phyloP scores from a whole-genome alignment of 1,284 basidiomycete genomes.

The Rhodotorula sp. region DNA sequence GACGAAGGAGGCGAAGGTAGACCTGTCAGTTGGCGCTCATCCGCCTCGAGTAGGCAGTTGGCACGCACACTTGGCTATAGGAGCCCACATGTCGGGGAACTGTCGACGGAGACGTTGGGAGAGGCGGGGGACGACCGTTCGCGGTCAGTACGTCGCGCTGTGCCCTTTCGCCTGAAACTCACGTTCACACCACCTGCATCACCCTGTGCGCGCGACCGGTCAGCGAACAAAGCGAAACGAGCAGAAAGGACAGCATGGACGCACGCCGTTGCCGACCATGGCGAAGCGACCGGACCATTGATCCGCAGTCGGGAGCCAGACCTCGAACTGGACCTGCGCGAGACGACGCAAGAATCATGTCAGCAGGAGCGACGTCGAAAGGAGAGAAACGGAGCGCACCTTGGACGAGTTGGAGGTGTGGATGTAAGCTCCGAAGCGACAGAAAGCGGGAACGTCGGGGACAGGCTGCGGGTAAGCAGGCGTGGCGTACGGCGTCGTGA shows the following conservation, averaged over 20 bases:
- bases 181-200: constrained; percentile 36
- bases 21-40: too few relatives aligned
- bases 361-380: neutral
- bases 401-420: constrained; percentile 23
- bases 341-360: neutral
- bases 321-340: constrained; percentile 39
- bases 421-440: constrained; percentile 38
- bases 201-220: neutral
- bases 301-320: constrained; percentile 38
- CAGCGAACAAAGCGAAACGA: neutral
- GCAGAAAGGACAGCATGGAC: neutral
- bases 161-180: constrained; percentile 14
- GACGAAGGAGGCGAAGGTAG: neutral
- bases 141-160: constrained; percentile 26
- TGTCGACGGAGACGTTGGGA: neutral
- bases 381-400: neutral
- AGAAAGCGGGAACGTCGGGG: constrained; percentile 28
- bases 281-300: constrained; percentile 38
- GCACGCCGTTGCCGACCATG: constrained; percentile 41
- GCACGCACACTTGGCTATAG: neutral
- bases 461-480: constrained; percentile 21
- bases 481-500: neutral
- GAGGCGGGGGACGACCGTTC: constrained; percentile 12
- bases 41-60: neutral
- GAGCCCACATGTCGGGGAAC: constrained; percentile 14